phyloP scores from a whole-genome alignment of 805 yeast genomes.

The Saccharomycopsis olivae region DNA sequence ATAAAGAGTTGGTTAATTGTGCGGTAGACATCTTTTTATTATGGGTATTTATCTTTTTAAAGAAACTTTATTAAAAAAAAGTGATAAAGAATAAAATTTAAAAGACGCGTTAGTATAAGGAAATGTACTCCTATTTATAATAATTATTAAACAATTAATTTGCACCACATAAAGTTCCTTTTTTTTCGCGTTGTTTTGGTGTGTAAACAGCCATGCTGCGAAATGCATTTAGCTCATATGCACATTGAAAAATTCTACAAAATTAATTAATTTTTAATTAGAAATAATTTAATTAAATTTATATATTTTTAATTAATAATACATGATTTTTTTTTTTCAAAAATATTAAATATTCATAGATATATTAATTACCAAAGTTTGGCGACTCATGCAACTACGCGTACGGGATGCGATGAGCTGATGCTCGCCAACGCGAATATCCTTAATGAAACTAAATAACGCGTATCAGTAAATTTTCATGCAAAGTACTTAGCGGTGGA shows the following conservation, averaged over 20 bases:
- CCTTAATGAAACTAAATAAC: too few relatives aligned
- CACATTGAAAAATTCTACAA: neutral
- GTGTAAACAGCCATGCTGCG: neutral
- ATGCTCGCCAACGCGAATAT: too few relatives aligned
- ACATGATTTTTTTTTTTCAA: neutral
- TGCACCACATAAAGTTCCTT: neutral
- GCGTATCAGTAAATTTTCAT: too few relatives aligned
- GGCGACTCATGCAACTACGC: neutral
- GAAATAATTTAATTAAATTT: too few relatives aligned
- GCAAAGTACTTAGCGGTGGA: too few relatives aligned
- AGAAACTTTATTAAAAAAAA: too few relatives aligned
- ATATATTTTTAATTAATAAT: neutral
- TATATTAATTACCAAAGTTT: neutral
- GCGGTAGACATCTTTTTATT: slow-evolving; percentile 13
- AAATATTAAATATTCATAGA: neutral
- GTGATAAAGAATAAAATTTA: neutral
- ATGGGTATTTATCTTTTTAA: neutral
- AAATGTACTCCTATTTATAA: neutral
- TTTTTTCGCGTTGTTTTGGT: slow-evolving; percentile 4
- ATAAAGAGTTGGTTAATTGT: slow-evolving; percentile 3
- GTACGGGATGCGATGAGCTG: neutral
- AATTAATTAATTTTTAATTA: too few relatives aligned
- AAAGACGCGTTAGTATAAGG: neutral
- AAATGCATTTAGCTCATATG: neutral
- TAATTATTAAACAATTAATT: neutral